Conservation (phyloP, 495 filamentous ascomycete genomes). For the Aspergillus heteromorphus region DNA sequence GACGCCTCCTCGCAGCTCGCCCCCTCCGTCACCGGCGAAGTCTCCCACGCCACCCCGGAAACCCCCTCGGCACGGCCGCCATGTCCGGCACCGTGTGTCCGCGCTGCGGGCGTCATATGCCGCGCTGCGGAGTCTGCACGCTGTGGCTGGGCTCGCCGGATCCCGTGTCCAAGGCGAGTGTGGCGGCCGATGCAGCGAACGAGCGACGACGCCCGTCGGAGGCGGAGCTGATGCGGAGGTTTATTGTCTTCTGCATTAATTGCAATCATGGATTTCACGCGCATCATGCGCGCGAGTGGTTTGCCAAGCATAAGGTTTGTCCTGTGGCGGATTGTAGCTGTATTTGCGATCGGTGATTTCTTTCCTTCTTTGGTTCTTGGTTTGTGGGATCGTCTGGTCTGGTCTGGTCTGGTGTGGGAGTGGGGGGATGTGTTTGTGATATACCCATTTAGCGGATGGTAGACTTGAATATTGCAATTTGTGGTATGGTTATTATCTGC, state of each 20-base stretch:
- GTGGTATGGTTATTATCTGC: not conserved
- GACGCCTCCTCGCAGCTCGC: slow-evolving; percentile 35
- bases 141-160: slow-evolving; percentile 78
- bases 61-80: slow-evolving; percentile 30
- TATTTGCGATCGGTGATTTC: slow-evolving; percentile 54
- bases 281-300: slow-evolving; percentile 87
- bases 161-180: slow-evolving; percentile 53
- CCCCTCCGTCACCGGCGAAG: slow-evolving; percentile 27
- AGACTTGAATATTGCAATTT: not conserved
- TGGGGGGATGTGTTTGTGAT: not conserved
- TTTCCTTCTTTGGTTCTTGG: no score
- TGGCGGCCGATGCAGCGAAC: slow-evolving; percentile 42
- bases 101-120: slow-evolving; percentile 79
- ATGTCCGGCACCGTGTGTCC: slow-evolving; percentile 64
- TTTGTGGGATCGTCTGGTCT: no score
- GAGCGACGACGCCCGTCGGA: slow-evolving; percentile 24
- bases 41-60: slow-evolving; percentile 34
- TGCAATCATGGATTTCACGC: slow-evolving; percentile 90
- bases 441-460: slow-evolving; percentile 14
- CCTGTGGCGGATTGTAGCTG: slow-evolving; percentile 87
- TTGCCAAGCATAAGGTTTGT: slow-evolving; percentile 71
- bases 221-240: slow-evolving; percentile 40
- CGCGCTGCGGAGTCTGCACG: slow-evolving; percentile 83
- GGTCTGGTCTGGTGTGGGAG: no score
- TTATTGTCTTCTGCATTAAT: slow-evolving; percentile 75